Base-by-base conservation (phyloP, 371 early-diverging fungal genomes). In the Rhizopus arrhizus region DNA sequence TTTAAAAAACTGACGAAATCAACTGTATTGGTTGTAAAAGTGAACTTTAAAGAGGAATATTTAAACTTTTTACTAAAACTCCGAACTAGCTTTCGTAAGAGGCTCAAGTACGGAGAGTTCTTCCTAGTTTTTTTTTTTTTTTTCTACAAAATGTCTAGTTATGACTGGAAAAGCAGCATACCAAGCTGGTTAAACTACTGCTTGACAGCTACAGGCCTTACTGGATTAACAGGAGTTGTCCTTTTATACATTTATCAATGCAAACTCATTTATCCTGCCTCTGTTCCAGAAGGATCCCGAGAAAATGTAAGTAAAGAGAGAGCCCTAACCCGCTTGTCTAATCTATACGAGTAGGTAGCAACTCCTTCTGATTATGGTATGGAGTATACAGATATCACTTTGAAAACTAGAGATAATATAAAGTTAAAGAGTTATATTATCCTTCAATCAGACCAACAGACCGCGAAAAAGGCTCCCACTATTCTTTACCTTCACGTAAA, bases 401-500 rank as follows among this genome's bases (percentile, higher is more conserved):
- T 97, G 35, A 77, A 62, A 46, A 93, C 97, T 4, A 80, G 82
- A 36, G 98, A 97, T 74, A 84, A 84, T 22, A 86, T 95, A 47
- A 75, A 85, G 51, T 73, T 97, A 53, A 85, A 81, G 22, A 92
- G 89, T 3, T 97, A 93, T 67, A 66, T 91, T 54, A 95, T 95
- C 66, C 73, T 83, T 58, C 77, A 81, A 46, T 66, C 65, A 0
- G 73, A 80, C 34, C 82, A 84, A 49, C 79, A 78, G 28, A 74
- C 76, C 45, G 85, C 87, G 15, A 80, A 75, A 49, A 61, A 58
- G 16, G 80, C 85, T 28, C 87, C 91, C 28, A 93, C 96, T 0
- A 73, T 97, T 48, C 68, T 96, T 9, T 95, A 91, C 63, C 89
- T 89, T 62, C 97, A 95, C 70, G 94, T 82, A 77, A 77, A 68